Conservation (phyloP, 768 basidiomycete genomes). For the Crepidotus variabilis region DNA sequence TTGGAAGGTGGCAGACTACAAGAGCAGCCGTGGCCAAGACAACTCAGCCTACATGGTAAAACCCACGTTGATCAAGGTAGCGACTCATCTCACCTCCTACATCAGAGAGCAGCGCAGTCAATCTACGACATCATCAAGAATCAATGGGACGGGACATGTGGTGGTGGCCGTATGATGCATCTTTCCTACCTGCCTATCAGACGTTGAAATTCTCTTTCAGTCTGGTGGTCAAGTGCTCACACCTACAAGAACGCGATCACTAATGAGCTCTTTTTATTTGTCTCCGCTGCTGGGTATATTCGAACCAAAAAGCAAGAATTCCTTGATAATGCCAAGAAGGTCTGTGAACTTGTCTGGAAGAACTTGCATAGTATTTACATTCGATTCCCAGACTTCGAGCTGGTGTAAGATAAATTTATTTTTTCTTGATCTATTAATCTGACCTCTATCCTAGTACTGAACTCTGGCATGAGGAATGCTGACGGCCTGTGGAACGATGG, state of each 20-base stretch:
- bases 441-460: constrained; percentile 25
- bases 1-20: constrained; percentile 59
- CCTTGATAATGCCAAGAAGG: constrained; percentile 47
- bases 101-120: constrained; percentile 40
- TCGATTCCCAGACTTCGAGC: constrained; percentile 24
- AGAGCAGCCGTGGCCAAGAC: constrained; percentile 32
- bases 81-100: background rate
- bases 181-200: background rate
- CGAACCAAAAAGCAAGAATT: constrained; percentile 34
- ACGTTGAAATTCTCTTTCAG: constrained; percentile 20
- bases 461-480: constrained; percentile 43
- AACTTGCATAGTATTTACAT: background rate
- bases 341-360: constrained; percentile 8
- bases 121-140: constrained; percentile 50
- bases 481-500: constrained; percentile 44
- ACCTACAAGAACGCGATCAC: constrained; percentile 61
- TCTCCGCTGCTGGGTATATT: constrained; percentile 45
- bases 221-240: constrained; percentile 55
- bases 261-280: constrained; percentile 52
- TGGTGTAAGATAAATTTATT: constrained; percentile 26
- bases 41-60: constrained; percentile 26
- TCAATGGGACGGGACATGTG: constrained; percentile 47
- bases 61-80: background rate
- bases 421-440: background rate
- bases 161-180: constrained; percentile 41